Conservation (phyloP, 2,329 filamentous ascomycete species). For the Arthroderma sp. region DNA sequence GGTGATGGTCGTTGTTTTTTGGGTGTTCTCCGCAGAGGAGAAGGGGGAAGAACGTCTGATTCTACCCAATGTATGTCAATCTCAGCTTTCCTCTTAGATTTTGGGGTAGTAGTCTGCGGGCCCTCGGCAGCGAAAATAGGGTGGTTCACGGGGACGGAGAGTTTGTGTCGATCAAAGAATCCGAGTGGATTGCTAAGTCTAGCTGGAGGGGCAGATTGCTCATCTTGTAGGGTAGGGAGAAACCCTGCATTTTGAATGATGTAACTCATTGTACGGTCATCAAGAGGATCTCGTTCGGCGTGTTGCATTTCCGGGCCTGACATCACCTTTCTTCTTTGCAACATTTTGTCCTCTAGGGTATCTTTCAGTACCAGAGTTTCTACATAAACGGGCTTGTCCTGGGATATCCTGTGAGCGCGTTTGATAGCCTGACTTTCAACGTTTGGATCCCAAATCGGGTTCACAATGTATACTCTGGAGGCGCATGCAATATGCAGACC, state of each 20-base stretch:
- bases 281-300: conserved; percentile 44
- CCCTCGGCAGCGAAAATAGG: no score
- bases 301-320: conserved; percentile 45
- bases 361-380: conserved; percentile 71
- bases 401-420: conserved; percentile 75
- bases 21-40: no score
- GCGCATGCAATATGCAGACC: conserved; percentile 75
- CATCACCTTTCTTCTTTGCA: conserved; percentile 61
- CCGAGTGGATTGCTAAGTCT: conserved; percentile 18
- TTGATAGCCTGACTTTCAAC: conserved; percentile 87
- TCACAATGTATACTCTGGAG: conserved; percentile 78
- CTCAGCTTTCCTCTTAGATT: no score
- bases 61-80: no score
- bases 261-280: conserved; percentile 44
- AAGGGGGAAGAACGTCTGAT: no score
- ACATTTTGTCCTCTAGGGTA: conserved; percentile 75
- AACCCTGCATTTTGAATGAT: conserved; percentile 46
- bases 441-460: conserved; percentile 70
- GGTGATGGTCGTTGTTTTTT: no score
- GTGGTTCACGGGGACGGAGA: conserved; percentile 19
- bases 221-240: conserved; percentile 28
- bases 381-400: conserved; percentile 63
- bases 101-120: no score
- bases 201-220: conserved; percentile 15
- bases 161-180: conserved; percentile 27